Evolutionary conservation across 768 basidiomycete species (phyloP).

Genomic region (Stropharia rugosoannulata): DNA sequence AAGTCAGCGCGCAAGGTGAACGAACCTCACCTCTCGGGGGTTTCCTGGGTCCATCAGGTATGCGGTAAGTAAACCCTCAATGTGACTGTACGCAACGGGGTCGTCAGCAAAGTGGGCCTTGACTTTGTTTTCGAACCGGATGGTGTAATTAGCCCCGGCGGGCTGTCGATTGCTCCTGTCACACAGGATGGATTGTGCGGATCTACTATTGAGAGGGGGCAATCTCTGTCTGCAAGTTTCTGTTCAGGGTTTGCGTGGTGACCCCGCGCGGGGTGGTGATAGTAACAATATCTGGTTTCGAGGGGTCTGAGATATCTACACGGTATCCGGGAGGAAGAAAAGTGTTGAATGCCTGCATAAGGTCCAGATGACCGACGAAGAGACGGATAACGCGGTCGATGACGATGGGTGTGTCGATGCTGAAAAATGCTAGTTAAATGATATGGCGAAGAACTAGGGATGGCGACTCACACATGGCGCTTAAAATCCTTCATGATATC

Average conservation of each 20-base stretch:
- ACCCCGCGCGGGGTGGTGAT: background rate
- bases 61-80: too few species aligned
- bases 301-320: background rate
- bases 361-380: slow-evolving; percentile 66
- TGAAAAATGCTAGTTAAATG: background rate
- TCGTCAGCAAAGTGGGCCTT: too few species aligned
- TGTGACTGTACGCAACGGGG: too few species aligned
- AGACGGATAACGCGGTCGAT: slow-evolving; percentile 74
- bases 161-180: too few species aligned
- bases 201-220: too few species aligned
- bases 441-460: background rate
- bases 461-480: slow-evolving; percentile 54
- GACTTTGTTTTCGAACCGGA: too few species aligned
- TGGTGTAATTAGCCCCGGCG: too few species aligned
- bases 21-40: too few species aligned
- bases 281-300: background rate
- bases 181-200: too few species aligned
- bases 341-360: slow-evolving; percentile 83
- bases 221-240: too few species aligned
- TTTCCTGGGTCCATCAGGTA: too few species aligned
- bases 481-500: slow-evolving; percentile 86
- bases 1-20: too few species aligned
- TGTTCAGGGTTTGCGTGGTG: background rate
- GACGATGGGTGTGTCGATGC: background rate
- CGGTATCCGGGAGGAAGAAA: slow-evolving; percentile 68